A percentile compares a stretch with the other conserved stretches of the same genome.
Evolutionary conservation across 805 yeast species (phyloP).

Genomic region (Candida gorgasii): DNA sequence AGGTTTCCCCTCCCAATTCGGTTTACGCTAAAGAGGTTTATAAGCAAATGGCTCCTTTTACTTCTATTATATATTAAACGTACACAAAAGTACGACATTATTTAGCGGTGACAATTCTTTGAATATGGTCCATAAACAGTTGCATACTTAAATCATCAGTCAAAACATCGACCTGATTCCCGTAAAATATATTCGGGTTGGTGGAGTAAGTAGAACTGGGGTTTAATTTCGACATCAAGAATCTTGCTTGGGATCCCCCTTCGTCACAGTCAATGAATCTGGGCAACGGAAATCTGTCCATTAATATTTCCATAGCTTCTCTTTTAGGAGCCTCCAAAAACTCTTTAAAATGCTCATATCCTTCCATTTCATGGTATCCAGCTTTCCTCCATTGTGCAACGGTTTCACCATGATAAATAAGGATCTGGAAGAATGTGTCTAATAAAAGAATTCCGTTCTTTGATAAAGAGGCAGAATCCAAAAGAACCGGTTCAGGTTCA

Average conservation of each 20-base stretch:
- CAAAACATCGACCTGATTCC: constrained; percentile 56
- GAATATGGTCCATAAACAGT: constrained; percentile 92
- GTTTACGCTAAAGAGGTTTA: too few relatives aligned
- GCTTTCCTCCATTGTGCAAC: constrained; percentile 68
- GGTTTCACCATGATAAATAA: constrained; percentile 65
- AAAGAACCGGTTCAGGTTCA: constrained; percentile 87
- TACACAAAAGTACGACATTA: too few relatives aligned
- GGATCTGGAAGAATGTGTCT: constrained; percentile 74
- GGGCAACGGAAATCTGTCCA: constrained; percentile 71
- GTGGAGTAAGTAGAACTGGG: constrained; percentile 78
- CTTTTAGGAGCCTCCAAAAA: constrained; percentile 61
- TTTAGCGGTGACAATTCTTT: constrained; percentile 30
- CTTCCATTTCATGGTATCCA: constrained; percentile 62
- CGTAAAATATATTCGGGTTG: constrained; percentile 21
- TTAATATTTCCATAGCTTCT: constrained; percentile 64
- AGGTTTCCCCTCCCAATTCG: too few relatives aligned
- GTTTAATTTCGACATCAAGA: constrained; percentile 89
- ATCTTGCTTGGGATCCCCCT: constrained; percentile 98
- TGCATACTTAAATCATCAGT: constrained; percentile 96
- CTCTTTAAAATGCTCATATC: constrained; percentile 57
- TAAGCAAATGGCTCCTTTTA: too few relatives aligned
- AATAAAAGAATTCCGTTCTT: constrained; percentile 84
- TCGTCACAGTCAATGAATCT: constrained; percentile 96
- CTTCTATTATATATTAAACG: too few relatives aligned
- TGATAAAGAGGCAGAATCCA: constrained; percentile 89